These are phyloP conservation scores for Zopfia rhizophila DNA, from an alignment of 2,329 filamentous ascomycete species.

Conservation along the genomic window DNA sequence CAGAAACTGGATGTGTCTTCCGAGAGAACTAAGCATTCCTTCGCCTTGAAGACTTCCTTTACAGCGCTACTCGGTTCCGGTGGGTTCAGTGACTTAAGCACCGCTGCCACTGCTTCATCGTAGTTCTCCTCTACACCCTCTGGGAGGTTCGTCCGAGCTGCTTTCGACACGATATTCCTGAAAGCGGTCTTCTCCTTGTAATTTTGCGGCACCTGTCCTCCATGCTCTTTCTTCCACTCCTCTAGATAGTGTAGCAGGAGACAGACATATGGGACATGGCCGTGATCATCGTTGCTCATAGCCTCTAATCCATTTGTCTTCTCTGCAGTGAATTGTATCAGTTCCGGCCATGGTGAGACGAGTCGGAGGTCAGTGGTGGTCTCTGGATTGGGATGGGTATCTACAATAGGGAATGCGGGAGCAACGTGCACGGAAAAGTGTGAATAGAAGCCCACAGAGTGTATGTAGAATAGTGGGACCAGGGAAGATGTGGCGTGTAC, in stretches of 20 bases:
- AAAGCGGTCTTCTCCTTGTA: slow-evolving; percentile 92
- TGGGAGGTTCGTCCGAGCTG: slow-evolving; percentile 75
- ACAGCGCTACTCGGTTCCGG: slow-evolving; percentile 75
- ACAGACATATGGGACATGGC: slow-evolving; percentile 88
- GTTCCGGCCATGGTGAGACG: slow-evolving; percentile 85
- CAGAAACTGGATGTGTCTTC: slow-evolving; percentile 76
- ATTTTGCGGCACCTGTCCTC: slow-evolving; percentile 73
- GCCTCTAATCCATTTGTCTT: slow-evolving; percentile 75
- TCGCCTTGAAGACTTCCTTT: slow-evolving; percentile 80
- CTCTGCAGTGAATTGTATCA: slow-evolving; percentile 72
- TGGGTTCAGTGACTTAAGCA: slow-evolving; percentile 83
- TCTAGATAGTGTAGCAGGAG: slow-evolving; percentile 85
- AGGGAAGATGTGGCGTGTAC: slow-evolving; percentile 64
- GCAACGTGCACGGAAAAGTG: slow-evolving; percentile 84
- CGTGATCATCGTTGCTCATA: slow-evolving; percentile 83
- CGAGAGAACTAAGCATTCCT: slow-evolving; percentile 63
- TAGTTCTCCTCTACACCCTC: slow-evolving; percentile 97
- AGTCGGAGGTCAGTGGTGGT: slow-evolving; percentile 87
- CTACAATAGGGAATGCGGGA: slow-evolving; percentile 87
- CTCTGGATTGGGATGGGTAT: slow-evolving; percentile 92
- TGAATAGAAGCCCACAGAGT: slow-evolving; percentile 92
- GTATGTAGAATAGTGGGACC: slow-evolving; percentile 82
- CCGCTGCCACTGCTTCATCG: slow-evolving; percentile 87
- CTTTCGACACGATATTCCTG: slow-evolving; percentile 73
- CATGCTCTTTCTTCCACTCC: slow-evolving; percentile 78